These are phyloP conservation scores for Heracleum sosnowskyi DNA, from an alignment of 129 eudicot species.

Conservation along the genomic window DNA sequence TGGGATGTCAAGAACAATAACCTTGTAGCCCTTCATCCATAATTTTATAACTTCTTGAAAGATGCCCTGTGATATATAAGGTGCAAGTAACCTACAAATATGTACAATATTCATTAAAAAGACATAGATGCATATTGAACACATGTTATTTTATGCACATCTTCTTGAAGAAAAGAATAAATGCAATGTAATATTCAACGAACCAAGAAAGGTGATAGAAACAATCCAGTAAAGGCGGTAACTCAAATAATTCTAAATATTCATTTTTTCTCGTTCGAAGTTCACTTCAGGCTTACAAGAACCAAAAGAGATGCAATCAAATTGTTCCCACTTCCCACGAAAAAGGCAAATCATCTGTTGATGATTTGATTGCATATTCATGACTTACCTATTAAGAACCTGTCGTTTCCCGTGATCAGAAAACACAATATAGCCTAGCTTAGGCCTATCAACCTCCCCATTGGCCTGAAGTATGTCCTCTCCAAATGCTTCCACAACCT, in stretches of 20 bases:
- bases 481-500: conserved; percentile 87
- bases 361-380: neutral
- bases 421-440: conserved; percentile 57
- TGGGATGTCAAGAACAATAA: conserved; percentile 77
- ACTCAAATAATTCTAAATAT: neutral
- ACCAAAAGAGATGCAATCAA: neutral
- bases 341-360: neutral
- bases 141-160: neutral
- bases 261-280: neutral
- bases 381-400: conserved; percentile 72
- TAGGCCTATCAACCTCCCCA: conserved; percentile 90
- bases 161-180: neutral
- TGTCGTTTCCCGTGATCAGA: conserved; percentile 23
- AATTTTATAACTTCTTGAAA: conserved; percentile 66
- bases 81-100: conserved; percentile 73
- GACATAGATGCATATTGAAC: neutral
- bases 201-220: neutral
- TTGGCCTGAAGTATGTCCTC: conserved; percentile 62
- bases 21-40: conserved; percentile 72
- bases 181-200: neutral
- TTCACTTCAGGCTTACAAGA: neutral
- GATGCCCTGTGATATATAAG: conserved; percentile 76
- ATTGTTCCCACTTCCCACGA: neutral
- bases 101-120: neutral
- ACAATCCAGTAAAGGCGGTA: too few species aligned